Percentiles rank a stretch among this genome's conserved stretches.
phyloP scores from a whole-genome alignment of 139 green algal species.

The Volvox africanus region DNA sequence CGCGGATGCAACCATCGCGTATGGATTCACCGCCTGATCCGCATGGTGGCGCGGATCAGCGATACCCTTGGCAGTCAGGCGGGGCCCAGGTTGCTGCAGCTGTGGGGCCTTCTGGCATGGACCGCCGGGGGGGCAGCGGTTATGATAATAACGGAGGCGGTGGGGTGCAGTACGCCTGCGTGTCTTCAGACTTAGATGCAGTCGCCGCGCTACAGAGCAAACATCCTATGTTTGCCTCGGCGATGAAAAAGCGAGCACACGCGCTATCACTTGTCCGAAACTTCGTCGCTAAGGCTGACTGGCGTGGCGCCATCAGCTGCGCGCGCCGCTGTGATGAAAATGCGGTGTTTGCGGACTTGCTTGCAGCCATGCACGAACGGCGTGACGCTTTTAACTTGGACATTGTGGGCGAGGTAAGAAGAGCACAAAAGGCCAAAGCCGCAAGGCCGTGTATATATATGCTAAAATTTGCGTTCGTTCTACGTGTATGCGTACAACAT shows the following conservation, averaged over 20 bases:
- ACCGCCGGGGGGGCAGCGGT: neutral
- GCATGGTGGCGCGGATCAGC: conserved; percentile 7
- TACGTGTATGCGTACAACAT: too few relatives aligned
- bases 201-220: conserved; percentile 1
- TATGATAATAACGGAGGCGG: conserved; percentile 12
- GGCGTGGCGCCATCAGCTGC: conserved; percentile 30
- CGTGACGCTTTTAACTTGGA: conserved; percentile 51
- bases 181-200: conserved; percentile 17
- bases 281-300: conserved; percentile 38
- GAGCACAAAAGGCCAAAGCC: too few relatives aligned
- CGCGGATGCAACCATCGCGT: neutral
- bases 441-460: too few relatives aligned
- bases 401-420: conserved; percentile 51
- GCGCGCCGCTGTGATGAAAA: conserved; percentile 23
- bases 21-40: neutral
- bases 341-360: conserved; percentile 40
- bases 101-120: neutral
- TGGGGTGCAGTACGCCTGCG: neutral
- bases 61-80: conserved; percentile 23
- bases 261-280: conserved; percentile 4
- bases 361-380: conserved; percentile 35
- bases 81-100: neutral
- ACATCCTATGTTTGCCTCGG: neutral
- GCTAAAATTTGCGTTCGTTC: too few relatives aligned
- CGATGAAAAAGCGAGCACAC: conserved; percentile 31